Conservation (phyloP, 495 filamentous ascomycete genomes). For the Penicillium herquei region DNA sequence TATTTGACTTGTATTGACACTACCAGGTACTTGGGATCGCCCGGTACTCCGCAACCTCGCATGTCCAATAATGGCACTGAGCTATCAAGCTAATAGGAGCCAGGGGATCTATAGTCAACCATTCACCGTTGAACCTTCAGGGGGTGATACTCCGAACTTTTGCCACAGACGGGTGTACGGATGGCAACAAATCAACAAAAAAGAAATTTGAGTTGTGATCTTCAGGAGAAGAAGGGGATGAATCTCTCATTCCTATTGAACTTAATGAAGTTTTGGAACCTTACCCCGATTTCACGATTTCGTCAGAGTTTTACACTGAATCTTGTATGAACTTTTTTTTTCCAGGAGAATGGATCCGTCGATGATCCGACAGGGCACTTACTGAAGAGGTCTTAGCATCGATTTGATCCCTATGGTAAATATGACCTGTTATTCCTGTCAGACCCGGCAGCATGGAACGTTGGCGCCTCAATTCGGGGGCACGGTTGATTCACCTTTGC, state of each 20-base stretch:
- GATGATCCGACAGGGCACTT: background rate
- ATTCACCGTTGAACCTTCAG: slow-evolving; percentile 17
- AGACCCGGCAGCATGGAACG: slow-evolving; percentile 26
- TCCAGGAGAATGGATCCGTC: slow-evolving; percentile 1
- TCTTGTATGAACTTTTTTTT: background rate
- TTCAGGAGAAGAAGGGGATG: slow-evolving; percentile 24
- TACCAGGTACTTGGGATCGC: background rate
- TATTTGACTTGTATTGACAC: background rate
- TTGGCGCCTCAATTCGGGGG: slow-evolving; percentile 22
- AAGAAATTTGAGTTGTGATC: slow-evolving; percentile 9
- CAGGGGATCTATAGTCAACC: slow-evolving; percentile 12
- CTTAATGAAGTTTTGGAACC: background rate
- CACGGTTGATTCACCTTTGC: background rate
- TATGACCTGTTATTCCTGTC: background rate
- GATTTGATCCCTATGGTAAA: background rate
- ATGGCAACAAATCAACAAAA: background rate
- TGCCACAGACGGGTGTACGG: too few species aligned
- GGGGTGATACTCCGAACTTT: slow-evolving; percentile 2
- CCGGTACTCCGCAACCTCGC: background rate
- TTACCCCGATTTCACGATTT: slow-evolving; percentile 1
- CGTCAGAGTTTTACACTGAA: background rate
- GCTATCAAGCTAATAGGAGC: slow-evolving; percentile 11
- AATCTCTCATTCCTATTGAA: slow-evolving; percentile 14
- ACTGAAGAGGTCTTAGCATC: background rate
- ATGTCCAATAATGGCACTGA: background rate